Evolutionary conservation across 1,284 basidiomycete species (phyloP), one percentile per base, ranked within the genome.

Genomic region (Apiotrichum montevideense): DNA sequence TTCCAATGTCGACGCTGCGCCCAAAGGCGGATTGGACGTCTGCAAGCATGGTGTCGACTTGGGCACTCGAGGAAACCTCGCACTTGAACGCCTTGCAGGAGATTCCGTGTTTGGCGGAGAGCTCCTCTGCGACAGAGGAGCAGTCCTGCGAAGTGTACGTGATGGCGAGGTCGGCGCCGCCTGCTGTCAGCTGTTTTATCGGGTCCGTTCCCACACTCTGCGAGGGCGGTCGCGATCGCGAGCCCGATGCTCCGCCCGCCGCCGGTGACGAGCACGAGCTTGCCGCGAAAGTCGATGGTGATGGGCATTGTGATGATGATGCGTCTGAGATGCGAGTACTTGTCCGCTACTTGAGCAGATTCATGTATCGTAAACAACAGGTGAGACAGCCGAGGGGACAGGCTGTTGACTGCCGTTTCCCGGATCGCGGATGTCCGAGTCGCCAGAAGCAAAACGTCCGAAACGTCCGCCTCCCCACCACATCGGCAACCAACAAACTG

Each of bases 111-210:
- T 45, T 46, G 14, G 40, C 29, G 8, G 69, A 66, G 29, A 68
- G n/a, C 2, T 57, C 40, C 5, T 32, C 48, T 1, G 53, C 57
- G 6, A 50, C 39, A 2, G 14, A 46, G 2, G 63, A 51, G 5
- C 70, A 62, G 50, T 75, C 69, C 11, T 56, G 61, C 2, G 73
- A 71, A 0, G 70, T 74, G 63, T 71, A 77, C 6, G 73, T 75
- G 57, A 77, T 71, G 3, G 65, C 67, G 3, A 73, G 45, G 33
- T 63, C 63, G 6, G 73, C 74, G 13, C 74, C 74, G 45, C 66
- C 72, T 29, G 29, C 29, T 29, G 29, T 29, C 29, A 29, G 29
- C 29, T 29, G 29, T 3, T 29, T 2, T 29, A 29, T 29, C 3
- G 29, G 29, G 29, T 29, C 29, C 29, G 29, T 29, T 29, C 29